phyloP scores from a whole-genome alignment of 2,329 filamentous ascomycete species.

The Ophiostoma himal-ulmi region DNA sequence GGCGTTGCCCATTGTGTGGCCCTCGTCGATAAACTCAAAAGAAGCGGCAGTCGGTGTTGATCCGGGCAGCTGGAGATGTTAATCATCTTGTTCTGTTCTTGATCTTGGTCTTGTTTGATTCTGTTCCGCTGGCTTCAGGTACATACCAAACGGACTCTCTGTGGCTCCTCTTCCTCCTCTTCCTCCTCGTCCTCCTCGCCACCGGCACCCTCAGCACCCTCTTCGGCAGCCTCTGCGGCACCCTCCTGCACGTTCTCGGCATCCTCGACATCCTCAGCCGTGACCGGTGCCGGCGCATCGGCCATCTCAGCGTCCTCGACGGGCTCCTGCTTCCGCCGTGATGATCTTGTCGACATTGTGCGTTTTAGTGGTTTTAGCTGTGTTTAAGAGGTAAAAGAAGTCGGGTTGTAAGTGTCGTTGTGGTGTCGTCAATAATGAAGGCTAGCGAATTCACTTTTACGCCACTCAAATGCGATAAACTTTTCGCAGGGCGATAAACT shows the following conservation, averaged over 20 bases:
- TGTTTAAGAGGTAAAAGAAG: neutral
- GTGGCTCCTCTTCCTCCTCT: slow-evolving; percentile 44
- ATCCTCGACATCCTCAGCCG: slow-evolving; percentile 20
- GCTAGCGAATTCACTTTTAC: neutral
- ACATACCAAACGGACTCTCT: slow-evolving; percentile 58
- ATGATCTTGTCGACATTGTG: slow-evolving; percentile 24
- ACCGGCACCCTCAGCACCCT: slow-evolving; percentile 21
- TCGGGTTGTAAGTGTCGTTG: neutral
- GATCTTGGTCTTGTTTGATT: neutral
- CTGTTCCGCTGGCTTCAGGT: neutral
- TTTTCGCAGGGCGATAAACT: slow-evolving; percentile 20
- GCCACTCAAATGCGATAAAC: slow-evolving; percentile 14
- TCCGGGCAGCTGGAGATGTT: slow-evolving; percentile 63
- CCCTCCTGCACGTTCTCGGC: slow-evolving; percentile 25
- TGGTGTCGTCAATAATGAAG: neutral
- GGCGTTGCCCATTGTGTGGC: slow-evolving; percentile 92
- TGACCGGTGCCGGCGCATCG: slow-evolving; percentile 34
- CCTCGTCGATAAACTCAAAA: slow-evolving; percentile 90
- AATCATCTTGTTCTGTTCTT: neutral
- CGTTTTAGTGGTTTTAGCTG: neutral
- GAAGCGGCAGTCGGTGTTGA: slow-evolving; percentile 83
- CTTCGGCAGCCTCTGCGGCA: slow-evolving; percentile 19
- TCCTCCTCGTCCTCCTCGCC: slow-evolving; percentile 38
- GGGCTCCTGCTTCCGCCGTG: slow-evolving; percentile 24
- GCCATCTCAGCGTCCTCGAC: slow-evolving; percentile 39